Percentiles rank a stretch among this genome's conserved stretches.
phyloP scores from a whole-genome alignment of 176 grass and related monocot genomes.

The Poa pratensis region DNA sequence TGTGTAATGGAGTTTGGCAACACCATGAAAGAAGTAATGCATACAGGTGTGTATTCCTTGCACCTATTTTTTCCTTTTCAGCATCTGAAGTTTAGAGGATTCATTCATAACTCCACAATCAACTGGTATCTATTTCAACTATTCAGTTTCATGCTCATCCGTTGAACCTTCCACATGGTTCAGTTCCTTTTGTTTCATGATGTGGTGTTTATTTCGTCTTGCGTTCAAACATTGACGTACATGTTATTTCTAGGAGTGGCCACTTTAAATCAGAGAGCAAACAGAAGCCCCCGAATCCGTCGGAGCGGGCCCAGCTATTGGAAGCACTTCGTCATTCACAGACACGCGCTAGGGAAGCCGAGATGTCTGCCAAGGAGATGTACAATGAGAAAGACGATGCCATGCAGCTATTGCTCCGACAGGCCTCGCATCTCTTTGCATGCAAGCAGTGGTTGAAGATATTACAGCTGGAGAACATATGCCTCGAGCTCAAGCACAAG shows the following conservation, averaged over 20 bases:
- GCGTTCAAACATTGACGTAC: conserved; percentile 8
- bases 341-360: conserved; percentile 83
- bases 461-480: conserved; percentile 80
- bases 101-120: conserved; percentile 7
- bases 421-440: conserved; percentile 82
- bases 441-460: conserved; percentile 89
- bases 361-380: conserved; percentile 69
- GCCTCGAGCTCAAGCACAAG: conserved; percentile 69
- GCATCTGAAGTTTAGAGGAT: background rate
- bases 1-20: conserved; percentile 31
- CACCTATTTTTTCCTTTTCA: background rate
- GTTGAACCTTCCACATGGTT: conserved; percentile 1
- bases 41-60: conserved; percentile 41
- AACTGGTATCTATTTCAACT: background rate
- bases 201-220: conserved; percentile 15
- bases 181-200: conserved; percentile 3
- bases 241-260: conserved; percentile 24
- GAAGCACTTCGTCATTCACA: conserved; percentile 88
- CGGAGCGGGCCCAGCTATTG: conserved; percentile 51
- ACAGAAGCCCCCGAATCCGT: conserved; percentile 12
- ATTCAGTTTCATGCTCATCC: background rate
- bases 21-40: conserved; percentile 37
- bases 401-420: conserved; percentile 66
- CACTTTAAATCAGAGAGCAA: conserved; percentile 6
- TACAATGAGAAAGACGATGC: conserved; percentile 70